Evolutionary conservation across 2,329 filamentous ascomycete genomes (phyloP).

Genomic region (Delphinella strobiligena): DNA sequence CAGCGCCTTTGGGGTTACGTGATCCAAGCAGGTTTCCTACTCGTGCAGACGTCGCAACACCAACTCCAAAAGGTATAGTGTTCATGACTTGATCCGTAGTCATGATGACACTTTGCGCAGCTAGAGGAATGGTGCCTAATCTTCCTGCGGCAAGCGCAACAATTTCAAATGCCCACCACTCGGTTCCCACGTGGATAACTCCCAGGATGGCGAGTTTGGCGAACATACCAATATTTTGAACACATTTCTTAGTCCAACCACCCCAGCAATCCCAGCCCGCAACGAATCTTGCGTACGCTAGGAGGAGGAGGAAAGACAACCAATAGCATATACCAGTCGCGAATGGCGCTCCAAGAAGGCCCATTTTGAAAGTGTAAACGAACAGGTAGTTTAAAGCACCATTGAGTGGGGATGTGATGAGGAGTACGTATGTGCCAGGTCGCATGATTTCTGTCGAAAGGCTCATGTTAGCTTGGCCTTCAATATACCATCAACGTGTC

Average conservation of each 20-base stretch:
- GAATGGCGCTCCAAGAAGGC: slow-evolving; percentile 66
- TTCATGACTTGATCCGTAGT: slow-evolving; percentile 69
- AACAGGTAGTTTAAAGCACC: slow-evolving; percentile 53
- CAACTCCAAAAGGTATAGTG: slow-evolving; percentile 77
- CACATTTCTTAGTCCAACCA: slow-evolving; percentile 52
- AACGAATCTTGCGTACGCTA: slow-evolving; percentile 61
- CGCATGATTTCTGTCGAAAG: slow-evolving; percentile 43
- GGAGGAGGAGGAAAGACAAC: slow-evolving; percentile 65
- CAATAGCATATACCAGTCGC: slow-evolving; percentile 81
- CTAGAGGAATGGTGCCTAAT: slow-evolving; percentile 65
- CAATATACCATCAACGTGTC: too few relatives aligned
- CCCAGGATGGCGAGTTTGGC: slow-evolving; percentile 63
- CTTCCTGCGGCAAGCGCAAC: slow-evolving; percentile 72
- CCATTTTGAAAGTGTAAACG: slow-evolving; percentile 58
- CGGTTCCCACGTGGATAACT: slow-evolving; percentile 72
- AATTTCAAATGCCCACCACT: slow-evolving; percentile 94
- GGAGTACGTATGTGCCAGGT: slow-evolving; percentile 49
- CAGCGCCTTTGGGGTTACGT: slow-evolving; percentile 51
- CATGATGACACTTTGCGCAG: slow-evolving; percentile 82
- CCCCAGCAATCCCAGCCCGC: slow-evolving; percentile 69
- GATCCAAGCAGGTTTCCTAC: slow-evolving; percentile 72
- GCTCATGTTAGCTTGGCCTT: background rate
- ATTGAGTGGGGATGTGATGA: slow-evolving; percentile 49
- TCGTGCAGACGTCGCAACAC: slow-evolving; percentile 65
- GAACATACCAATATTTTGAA: slow-evolving; percentile 60